Conservation (phyloP, 2,329 filamentous ascomycete species). For the Curvularia sp. region DNA sequence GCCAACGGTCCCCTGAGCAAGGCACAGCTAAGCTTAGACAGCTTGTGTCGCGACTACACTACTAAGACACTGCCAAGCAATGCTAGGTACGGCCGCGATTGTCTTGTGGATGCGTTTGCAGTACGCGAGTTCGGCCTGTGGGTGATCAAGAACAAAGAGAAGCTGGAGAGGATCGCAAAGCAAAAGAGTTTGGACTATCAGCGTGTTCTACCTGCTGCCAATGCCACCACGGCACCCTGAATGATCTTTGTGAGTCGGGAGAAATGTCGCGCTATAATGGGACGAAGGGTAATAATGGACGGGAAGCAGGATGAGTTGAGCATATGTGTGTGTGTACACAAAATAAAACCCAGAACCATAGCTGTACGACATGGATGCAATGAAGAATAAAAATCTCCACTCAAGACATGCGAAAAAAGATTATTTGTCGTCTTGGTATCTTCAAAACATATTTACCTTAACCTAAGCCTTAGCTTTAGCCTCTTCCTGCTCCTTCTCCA, state of each 20-base stretch:
- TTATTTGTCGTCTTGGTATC: not conserved
- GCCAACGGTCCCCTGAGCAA: constrained; percentile 43
- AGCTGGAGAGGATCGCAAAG: constrained; percentile 49
- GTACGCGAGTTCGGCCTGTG: constrained; percentile 59
- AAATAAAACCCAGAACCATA: not conserved
- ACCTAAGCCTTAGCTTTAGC: constrained; percentile 18
- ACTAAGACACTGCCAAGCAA: constrained; percentile 23
- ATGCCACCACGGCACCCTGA: constrained; percentile 1
- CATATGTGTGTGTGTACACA: not conserved
- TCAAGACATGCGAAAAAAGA: not conserved
- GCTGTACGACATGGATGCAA: not conserved
- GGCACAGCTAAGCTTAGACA: constrained; percentile 41
- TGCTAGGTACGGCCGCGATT: constrained; percentile 53
- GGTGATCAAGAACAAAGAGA: constrained; percentile 52
- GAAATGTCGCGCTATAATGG: not conserved
- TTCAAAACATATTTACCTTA: not conserved
- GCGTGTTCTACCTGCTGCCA: constrained; percentile 6
- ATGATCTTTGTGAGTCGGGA: not conserved
- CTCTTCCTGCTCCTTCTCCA: constrained; percentile 50
- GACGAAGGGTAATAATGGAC: not conserved
- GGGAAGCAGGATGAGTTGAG: not conserved
- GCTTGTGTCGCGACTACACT: constrained; percentile 34
- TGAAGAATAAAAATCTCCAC: not conserved
- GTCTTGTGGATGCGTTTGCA: constrained; percentile 60
- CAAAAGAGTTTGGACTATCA: constrained; percentile 40